phyloP scores from a whole-genome alignment of 345 rosid species.

The Balakata baccata region DNA sequence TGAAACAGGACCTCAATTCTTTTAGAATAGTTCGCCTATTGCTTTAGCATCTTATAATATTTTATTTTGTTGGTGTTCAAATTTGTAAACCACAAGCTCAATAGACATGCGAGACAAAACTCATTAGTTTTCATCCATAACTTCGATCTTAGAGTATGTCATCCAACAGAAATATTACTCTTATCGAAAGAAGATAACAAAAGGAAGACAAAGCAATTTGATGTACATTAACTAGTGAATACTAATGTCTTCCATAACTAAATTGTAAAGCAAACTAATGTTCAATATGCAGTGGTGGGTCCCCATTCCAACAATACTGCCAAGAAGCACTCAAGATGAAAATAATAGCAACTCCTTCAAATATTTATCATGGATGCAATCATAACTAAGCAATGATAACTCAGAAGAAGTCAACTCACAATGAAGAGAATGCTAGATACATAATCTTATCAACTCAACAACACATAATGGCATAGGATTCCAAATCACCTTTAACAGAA shows the following conservation, averaged over 20 bases:
- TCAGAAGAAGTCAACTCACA: constrained; percentile 37
- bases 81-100: too few relatives aligned
- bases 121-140: too few relatives aligned
- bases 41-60: background rate
- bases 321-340: constrained; percentile 29
- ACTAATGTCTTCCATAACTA: background rate
- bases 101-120: too few relatives aligned
- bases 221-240: background rate
- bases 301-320: constrained; percentile 19
- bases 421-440: constrained; percentile 41
- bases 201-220: background rate
- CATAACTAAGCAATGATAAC: constrained; percentile 37
- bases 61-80: background rate
- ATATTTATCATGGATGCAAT: constrained; percentile 42
- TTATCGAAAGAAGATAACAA: background rate
- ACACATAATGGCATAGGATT: constrained; percentile 42
- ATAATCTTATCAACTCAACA: constrained; percentile 21
- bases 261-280: background rate
- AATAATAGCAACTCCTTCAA: constrained; percentile 20
- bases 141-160: too few relatives aligned
- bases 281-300: constrained; percentile 22
- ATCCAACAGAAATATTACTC: too few relatives aligned
- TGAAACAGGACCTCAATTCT: too few relatives aligned
- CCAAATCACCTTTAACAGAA: constrained; percentile 38
- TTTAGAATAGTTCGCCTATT: background rate